Evolutionary conservation across 2,329 filamentous ascomycete genomes (phyloP).

Genomic region (Apiospora rasikravindrae): DNA sequence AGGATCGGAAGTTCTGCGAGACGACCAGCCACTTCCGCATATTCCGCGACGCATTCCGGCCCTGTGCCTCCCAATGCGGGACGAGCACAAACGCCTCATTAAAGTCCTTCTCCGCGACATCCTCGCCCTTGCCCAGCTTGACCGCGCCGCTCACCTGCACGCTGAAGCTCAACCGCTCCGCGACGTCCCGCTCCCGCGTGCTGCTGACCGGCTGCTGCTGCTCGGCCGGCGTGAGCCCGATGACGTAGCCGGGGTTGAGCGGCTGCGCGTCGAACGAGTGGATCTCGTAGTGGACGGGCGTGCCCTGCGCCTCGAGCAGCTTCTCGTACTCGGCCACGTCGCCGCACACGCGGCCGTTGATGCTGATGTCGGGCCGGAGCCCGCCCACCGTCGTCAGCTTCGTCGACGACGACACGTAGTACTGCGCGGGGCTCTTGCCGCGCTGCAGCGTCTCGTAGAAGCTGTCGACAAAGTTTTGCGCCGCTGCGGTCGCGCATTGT

Average conservation of each 20-base stretch:
- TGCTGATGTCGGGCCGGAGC: conserved; percentile 70
- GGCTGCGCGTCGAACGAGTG: conserved; percentile 80
- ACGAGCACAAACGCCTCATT: conserved; percentile 83
- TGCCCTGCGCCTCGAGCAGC: conserved; percentile 66
- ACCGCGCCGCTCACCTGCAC: conserved; percentile 78
- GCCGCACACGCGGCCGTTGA: conserved; percentile 75
- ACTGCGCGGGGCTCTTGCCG: conserved; percentile 63
- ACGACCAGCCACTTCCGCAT: conserved; percentile 68
- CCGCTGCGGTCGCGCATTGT: conserved; percentile 53
- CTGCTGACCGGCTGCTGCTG: conserved; percentile 49
- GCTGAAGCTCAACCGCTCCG: conserved; percentile 69
- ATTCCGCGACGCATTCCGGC: conserved; percentile 57
- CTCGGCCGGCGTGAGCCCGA: conserved; percentile 51
- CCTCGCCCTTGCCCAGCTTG: conserved; percentile 67
- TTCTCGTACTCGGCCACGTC: conserved; percentile 66
- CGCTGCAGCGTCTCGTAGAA: conserved; percentile 79
- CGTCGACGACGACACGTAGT: conserved; percentile 69
- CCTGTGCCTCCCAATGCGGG: conserved; percentile 70
- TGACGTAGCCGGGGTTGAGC: conserved; percentile 69
- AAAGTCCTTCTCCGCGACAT: conserved; percentile 72
- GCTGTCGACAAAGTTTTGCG: conserved; percentile 71
- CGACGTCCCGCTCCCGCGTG: conserved; percentile 30
- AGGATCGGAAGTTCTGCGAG: conserved; percentile 72
- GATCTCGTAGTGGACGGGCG: conserved; percentile 63
- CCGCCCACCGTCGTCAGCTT: conserved; percentile 54